phyloP scores from a whole-genome alignment of 257 asterid genomes.

The Solanum clarkiae region DNA sequence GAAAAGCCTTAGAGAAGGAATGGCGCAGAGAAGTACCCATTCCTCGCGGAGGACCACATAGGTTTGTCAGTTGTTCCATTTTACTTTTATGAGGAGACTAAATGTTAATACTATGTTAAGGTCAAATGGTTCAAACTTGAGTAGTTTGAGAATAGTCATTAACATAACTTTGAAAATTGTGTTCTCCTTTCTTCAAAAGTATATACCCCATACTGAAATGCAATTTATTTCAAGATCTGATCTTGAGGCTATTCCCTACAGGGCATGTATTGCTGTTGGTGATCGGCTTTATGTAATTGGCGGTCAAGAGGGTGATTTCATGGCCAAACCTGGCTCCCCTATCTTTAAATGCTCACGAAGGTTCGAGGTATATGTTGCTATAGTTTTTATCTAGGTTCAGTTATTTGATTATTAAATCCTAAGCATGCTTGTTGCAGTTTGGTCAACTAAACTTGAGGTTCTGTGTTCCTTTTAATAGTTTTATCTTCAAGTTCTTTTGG shows the following conservation, averaged over 20 bases:
- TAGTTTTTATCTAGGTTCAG: not conserved
- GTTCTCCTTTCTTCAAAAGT: not conserved
- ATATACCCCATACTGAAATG: not conserved
- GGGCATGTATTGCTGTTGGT: slow-evolving; percentile 52
- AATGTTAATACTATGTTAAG: not conserved
- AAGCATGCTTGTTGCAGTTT: not conserved
- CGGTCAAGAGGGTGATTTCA: slow-evolving; percentile 83
- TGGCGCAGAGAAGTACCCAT: slow-evolving; percentile 50
- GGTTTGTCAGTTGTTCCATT: slow-evolving; percentile 16
- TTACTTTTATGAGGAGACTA: not conserved
- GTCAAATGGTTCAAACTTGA: not conserved
- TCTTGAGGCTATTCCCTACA: not conserved
- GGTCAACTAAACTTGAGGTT: not conserved
- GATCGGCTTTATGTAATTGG: slow-evolving; percentile 60
- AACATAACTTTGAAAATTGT: not conserved
- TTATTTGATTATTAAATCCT: not conserved
- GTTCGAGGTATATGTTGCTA: slow-evolving; percentile 34
- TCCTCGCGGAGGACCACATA: slow-evolving; percentile 78
- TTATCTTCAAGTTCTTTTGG: not conserved
- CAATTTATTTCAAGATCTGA: not conserved
- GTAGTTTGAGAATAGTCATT: not conserved
- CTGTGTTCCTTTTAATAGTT: not conserved
- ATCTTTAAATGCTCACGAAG: slow-evolving; percentile 68
- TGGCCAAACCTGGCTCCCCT: slow-evolving; percentile 77
- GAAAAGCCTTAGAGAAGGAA: slow-evolving; percentile 49